Evolutionary conservation across 129 eudicot genomes (phyloP), one percentile per base, ranked within the genome.

Genomic region (Arctium minus): DNA sequence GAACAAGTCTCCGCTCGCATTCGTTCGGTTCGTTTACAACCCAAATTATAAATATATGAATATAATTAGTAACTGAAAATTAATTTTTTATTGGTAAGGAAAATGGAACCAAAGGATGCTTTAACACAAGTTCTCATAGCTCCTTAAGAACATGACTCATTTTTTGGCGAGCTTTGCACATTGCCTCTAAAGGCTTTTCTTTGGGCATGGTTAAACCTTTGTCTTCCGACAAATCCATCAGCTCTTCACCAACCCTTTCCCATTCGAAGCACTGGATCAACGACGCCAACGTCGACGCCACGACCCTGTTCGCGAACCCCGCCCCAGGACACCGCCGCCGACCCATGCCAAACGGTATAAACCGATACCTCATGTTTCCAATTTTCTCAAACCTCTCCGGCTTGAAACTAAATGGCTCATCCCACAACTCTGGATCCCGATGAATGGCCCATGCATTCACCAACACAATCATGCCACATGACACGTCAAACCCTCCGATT

Each of bases 261-360:
- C 90, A 89, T 17, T 89, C 90, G 68, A 89, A 89, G 73, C 89
- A 89, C 44, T 87, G 92, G 33, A 87, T 82, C 83, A 89, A 46
- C 1, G 86, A 70, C 8, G 80, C 89, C 80, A 86, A 64, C 2
- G 60, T 18, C 78, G 73, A 44, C 2, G 81, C 83, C 77, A 89
- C 83, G 0, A 78, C 33, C n/a, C 84, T 48, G 10, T 79, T 82
- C 39, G 82, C 92, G 17, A 89, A 13, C 1, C 85, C 81, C 5
- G 27, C n/a, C 39, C 90, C 90, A 0, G 90, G 92, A 42, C 90
- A 89, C 33, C 85, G 67, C 65, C 90, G 87, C 38, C 93, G 83
- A 9, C 93, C 93, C 78, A 73, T 79, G 6, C 93, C 91, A 77
- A 89, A 89, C 11, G 90, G 93, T 85, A 87, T 46, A 39, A 87